Evolutionary conservation across 495 filamentous ascomycete genomes (phyloP), one percentile per base, ranked within the genome.

Genomic region (Saxophila tyrrhenica): DNA sequence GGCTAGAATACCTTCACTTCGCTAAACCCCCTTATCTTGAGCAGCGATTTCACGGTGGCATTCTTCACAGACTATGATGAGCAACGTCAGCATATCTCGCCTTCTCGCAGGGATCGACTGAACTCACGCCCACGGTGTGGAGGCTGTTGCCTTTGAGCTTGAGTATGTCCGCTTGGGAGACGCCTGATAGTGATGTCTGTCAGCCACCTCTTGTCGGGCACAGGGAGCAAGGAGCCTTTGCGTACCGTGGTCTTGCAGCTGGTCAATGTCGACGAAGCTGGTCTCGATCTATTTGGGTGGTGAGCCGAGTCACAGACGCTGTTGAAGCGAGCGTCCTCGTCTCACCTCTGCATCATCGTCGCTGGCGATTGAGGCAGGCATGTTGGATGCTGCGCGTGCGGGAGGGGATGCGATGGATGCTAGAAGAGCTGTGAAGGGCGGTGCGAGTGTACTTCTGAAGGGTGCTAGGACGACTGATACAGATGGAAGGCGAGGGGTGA

Each of bases 21-120:
- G 51, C 83, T 87, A 68, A 89, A 87, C 7, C 85, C 85, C 64
- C 85, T 86, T 65, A 89, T 86, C 64, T 84, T 87, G 52, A 83
- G 66, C 29, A 89, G 73, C 25, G 72, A 81, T 57, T 75, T 79
- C 38, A 81, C 75, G 5, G 83, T 86, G 17, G 82, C 79, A 17
- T 75, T 72, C 59, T 84, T 76, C 39, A 87, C 79, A 44, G 80
- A 78, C 85, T 85, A 48, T 44, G 11, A 50, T 24, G 49, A 48
- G 20, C 50, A 13, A 54, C 24, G 15, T 44, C 15, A 9, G 41
- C 5, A 17, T 21, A 21, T 44, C 32, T 48, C 23, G 1, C n/a
- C n/a, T n/a, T n/a, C n/a, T n/a, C n/a, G n/a, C n/a, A n/a, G 10
- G 20, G 21, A 20, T 1, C 42, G 1, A 10, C 41, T 39, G 32